A percentile compares a stretch with the other conserved stretches of the same genome.
Conservation (phyloP, 192 early-diverging fungal species). For the Diversispora eburnea region DNA sequence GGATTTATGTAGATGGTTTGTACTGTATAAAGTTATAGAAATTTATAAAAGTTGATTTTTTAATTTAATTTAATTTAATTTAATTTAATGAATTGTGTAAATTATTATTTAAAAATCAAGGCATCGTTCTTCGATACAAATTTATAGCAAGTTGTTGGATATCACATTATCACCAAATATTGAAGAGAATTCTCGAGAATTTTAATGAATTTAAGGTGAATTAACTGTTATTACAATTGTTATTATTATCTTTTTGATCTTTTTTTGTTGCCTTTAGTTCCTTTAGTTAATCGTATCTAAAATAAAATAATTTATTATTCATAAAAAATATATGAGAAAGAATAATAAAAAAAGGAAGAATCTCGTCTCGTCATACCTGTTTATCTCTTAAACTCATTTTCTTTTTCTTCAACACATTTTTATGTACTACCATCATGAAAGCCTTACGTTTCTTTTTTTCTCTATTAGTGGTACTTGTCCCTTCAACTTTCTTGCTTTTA, state of each 20-base stretch:
- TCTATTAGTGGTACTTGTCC: constrained; percentile 78
- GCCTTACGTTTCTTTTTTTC: constrained; percentile 93
- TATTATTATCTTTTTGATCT: not conserved
- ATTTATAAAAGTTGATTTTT: not conserved
- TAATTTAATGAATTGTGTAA: not conserved
- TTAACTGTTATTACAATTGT: not conserved
- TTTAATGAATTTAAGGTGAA: not conserved
- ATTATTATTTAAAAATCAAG: not conserved
- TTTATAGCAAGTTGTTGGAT: not conserved
- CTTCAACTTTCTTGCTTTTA: constrained; percentile 79
- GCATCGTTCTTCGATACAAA: not conserved
- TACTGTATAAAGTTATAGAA: not conserved
- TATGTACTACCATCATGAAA: constrained; percentile 95
- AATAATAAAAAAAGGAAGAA: too few relatives aligned
- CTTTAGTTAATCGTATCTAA: constrained; percentile 12
- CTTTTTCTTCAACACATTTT: constrained; percentile 66
- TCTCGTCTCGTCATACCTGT: constrained; percentile 38
- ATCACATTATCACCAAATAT: not conserved
- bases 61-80: not conserved
- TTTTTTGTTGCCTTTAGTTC: not conserved
- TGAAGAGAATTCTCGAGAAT: not conserved
- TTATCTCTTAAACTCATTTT: constrained; percentile 75
- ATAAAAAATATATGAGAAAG: too few relatives aligned
- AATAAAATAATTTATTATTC: not conserved
- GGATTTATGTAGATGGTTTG: not conserved